A percentile compares a stretch with the other conserved stretches of the same genome.
phyloP scores from a whole-genome alignment of 1,139 yeast genomes.

The Saccharomyces hybrid region DNA sequence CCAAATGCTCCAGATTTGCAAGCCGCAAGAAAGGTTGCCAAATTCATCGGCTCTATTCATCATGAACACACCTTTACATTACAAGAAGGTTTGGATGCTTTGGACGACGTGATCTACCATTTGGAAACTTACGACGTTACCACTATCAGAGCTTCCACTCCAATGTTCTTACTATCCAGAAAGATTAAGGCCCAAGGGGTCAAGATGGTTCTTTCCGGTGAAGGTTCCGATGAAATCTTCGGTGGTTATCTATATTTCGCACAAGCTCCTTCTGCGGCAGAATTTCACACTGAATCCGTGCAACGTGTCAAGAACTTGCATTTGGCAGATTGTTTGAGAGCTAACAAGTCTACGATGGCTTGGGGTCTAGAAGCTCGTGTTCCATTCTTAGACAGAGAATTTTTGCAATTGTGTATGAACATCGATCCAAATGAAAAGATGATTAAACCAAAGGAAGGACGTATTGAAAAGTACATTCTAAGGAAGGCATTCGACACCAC shows the following conservation, averaged over 20 bases:
- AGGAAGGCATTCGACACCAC: conserved; percentile 94
- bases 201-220: conserved; percentile 97
- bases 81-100: conserved; percentile 93
- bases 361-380: conserved; percentile 99
- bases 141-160: conserved; percentile 96
- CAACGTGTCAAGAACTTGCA: conserved; percentile 95
- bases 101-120: conserved; percentile 88
- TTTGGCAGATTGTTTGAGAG: conserved; percentile 93
- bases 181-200: conserved; percentile 99
- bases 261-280: conserved; percentile 83
- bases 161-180: conserved; percentile 92
- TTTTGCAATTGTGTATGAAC: conserved; percentile 89
- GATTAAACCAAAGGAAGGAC: conserved; percentile 60
- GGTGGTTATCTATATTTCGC: conserved; percentile 98
- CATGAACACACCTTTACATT: conserved; percentile 96
- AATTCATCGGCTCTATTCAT: conserved; percentile 88
- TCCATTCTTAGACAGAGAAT: conserved; percentile 92
- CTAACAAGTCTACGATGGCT: conserved; percentile 98
- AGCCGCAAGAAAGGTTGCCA: conserved; percentile 95
- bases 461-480: conserved; percentile 85
- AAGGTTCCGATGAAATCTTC: conserved; percentile 96
- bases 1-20: conserved; percentile 95
- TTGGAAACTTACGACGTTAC: conserved; percentile 97
- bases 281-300: conserved; percentile 93
- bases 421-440: conserved; percentile 87